Conservation (phyloP, 768 basidiomycete genomes). For the Boletus bicolor region DNA sequence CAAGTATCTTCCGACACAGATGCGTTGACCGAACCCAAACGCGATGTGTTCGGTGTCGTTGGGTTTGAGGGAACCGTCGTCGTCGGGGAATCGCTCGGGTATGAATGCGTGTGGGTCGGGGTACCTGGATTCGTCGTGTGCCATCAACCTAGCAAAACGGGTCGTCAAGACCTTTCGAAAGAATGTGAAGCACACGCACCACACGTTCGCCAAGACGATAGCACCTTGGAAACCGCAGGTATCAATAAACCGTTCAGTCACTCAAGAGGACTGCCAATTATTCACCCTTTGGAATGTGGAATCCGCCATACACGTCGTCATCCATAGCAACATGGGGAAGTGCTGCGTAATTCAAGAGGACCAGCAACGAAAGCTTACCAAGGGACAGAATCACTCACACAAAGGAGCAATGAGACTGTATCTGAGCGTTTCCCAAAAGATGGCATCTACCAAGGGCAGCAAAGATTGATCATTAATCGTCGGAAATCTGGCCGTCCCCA, state of each 20-base stretch:
- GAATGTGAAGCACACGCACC: not conserved
- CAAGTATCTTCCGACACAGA: slow-evolving; percentile 21
- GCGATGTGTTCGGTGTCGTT: slow-evolving; percentile 3
- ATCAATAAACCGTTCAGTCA: not conserved
- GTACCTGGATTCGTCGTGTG: slow-evolving; percentile 29
- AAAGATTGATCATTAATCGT: slow-evolving; percentile 3
- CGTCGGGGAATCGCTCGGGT: slow-evolving; percentile 39
- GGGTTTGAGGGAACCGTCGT: slow-evolving; percentile 13
- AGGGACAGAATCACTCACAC: not conserved
- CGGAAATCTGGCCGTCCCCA: slow-evolving; percentile 4
- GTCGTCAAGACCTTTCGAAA: not conserved
- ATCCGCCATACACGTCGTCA: slow-evolving; percentile 41
- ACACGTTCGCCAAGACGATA: slow-evolving; percentile 3
- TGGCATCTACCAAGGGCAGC: slow-evolving; percentile 9
- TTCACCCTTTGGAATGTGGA: slow-evolving; percentile 44
- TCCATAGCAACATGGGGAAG: slow-evolving; percentile 30
- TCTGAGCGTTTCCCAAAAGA: slow-evolving; percentile 4
- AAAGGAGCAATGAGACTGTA: not conserved
- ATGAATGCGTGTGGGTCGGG: slow-evolving; percentile 32
- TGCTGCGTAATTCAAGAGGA: not conserved
- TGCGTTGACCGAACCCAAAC: slow-evolving; percentile 27
- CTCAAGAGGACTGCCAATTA: not conserved
- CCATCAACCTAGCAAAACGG: slow-evolving; percentile 11
- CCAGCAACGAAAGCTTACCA: no score
- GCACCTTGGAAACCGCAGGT: not conserved